Evolutionary conservation across 345 rosid genomes (phyloP).

Genomic region (Acer campestre): DNA sequence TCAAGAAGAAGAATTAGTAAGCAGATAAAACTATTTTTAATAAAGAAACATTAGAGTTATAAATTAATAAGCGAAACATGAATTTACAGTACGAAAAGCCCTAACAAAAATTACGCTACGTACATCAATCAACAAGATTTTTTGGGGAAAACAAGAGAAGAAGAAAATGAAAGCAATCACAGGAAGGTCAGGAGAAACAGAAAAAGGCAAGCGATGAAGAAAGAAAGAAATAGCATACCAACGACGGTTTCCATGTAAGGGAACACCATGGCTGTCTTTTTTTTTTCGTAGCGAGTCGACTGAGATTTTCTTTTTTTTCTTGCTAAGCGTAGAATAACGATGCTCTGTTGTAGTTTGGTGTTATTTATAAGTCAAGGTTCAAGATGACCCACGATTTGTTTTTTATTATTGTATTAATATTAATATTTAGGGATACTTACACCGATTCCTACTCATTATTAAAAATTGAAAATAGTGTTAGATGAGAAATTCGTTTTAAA

Average conservation of each 20-base stretch:
- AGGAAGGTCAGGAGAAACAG: not conserved
- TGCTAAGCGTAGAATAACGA: not conserved
- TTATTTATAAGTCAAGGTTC: not conserved
- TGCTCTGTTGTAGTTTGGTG: not conserved
- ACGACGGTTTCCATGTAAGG: conserved; percentile 94
- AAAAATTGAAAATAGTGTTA: no score
- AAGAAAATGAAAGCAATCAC: not conserved
- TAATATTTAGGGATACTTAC: no score
- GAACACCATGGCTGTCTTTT: conserved; percentile 60
- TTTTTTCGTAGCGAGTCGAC: conserved; percentile 12
- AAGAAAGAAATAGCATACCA: conserved; percentile 38
- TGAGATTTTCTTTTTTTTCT: not conserved
- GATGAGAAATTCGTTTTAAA: no score
- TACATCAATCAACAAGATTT: not conserved
- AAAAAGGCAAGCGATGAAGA: not conserved
- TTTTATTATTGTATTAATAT: no score
- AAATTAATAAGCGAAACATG: not conserved
- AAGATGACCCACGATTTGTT: not conserved
- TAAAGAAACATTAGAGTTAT: conserved; percentile 8
- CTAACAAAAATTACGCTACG: conserved; percentile 8
- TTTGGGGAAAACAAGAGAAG: not conserved
- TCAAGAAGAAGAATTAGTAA: not conserved
- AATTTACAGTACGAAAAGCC: conserved; percentile 8
- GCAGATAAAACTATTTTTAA: not conserved
- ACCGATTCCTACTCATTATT: no score